Conservation (phyloP, 257 asterid species). For the Scutellaria barbata region DNA sequence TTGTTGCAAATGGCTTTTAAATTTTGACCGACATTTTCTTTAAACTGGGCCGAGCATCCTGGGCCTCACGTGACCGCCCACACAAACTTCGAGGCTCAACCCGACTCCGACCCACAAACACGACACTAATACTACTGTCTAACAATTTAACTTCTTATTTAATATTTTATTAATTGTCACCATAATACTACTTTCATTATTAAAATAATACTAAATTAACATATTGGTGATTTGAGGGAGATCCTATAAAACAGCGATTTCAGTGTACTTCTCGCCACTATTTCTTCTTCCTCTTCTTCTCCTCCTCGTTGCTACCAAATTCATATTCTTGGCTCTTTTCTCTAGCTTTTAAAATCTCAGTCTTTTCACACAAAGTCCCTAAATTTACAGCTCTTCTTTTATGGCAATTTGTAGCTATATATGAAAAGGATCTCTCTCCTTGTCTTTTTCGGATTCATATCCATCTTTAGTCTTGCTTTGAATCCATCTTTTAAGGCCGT, state of each 20-base stretch:
- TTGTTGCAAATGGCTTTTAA: neutral
- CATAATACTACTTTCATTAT: neutral
- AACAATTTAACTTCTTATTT: conserved; percentile 15
- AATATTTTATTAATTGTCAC: neutral
- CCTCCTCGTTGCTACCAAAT: too few relatives aligned
- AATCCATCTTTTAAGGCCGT: conserved; percentile 46
- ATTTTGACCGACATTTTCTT: conserved; percentile 53
- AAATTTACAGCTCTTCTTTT: conserved; percentile 7
- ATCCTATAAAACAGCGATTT: conserved; percentile 67
- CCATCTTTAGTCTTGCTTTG: neutral
- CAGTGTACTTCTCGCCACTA: conserved; percentile 37
- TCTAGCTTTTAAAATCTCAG: neutral
- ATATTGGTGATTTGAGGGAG: conserved; percentile 37
- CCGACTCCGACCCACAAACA: conserved; percentile 38
- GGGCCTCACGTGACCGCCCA: conserved; percentile 83
- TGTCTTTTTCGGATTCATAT: neutral
- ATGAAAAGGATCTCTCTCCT: neutral
- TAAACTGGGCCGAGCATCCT: conserved; percentile 73
- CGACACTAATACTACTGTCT: neutral
- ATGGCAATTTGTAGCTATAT: neutral
- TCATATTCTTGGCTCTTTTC: too few relatives aligned
- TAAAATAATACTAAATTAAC: neutral
- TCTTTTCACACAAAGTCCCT: neutral
- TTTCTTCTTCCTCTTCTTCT: too few relatives aligned
- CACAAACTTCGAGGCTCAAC: conserved; percentile 63